A percentile compares a stretch with the other conserved stretches of the same genome.
Conservation (phyloP, 345 rosid species). For the Salix exigua region DNA sequence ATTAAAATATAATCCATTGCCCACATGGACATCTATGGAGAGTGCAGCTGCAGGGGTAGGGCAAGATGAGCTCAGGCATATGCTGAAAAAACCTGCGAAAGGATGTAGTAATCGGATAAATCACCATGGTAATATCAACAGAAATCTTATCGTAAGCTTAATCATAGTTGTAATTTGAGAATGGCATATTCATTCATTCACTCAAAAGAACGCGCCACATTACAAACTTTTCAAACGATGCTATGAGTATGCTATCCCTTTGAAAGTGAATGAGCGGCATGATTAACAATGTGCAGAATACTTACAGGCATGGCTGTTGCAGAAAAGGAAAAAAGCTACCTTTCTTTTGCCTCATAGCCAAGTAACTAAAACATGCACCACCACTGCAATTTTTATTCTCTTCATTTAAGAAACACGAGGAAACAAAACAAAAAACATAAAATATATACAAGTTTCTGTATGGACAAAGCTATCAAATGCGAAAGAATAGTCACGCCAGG, state of each 20-base stretch:
- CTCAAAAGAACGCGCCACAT: background rate
- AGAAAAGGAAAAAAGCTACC: background rate
- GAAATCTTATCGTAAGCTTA: background rate
- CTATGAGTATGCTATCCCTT: background rate
- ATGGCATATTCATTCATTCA: background rate
- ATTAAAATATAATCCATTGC: background rate
- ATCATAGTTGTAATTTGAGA: background rate
- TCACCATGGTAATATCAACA: background rate
- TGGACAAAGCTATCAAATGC: background rate
- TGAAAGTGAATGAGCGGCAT: background rate
- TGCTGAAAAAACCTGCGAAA: background rate
- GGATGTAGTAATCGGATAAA: background rate
- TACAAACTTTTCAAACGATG: background rate
- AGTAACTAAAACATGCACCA: background rate
- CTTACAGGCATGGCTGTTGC: background rate
- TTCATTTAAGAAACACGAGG: background rate
- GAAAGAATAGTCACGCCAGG: background rate
- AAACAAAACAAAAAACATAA: background rate
- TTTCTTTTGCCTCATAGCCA: background rate
- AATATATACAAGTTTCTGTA: background rate
- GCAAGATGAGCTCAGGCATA: background rate
- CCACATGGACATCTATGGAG: background rate
- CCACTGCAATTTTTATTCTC: background rate
- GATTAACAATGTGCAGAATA: background rate
- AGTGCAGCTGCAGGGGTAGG: background rate